Percentiles rank a stretch among this genome's conserved stretches.
Conservation (phyloP, 805 yeast species). For the Saccharomycopsis guyanensis region DNA sequence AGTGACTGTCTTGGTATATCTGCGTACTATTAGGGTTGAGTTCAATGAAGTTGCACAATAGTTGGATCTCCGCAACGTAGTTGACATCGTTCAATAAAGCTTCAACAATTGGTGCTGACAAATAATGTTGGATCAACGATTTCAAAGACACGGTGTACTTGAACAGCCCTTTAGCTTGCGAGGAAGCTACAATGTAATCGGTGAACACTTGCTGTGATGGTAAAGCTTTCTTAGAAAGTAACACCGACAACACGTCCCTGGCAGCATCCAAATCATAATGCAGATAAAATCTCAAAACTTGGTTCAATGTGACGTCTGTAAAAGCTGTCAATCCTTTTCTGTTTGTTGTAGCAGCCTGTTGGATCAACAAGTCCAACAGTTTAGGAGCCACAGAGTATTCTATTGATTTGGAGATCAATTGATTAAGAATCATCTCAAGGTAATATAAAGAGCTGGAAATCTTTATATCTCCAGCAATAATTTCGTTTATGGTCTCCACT, state of each 20-base stretch:
- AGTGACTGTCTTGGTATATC: conserved; percentile 1
- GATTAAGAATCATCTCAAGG: not conserved
- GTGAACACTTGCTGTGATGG: not conserved
- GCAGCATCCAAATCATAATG: not conserved
- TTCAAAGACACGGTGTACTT: not conserved
- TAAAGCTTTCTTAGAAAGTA: not conserved
- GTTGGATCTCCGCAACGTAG: conserved; percentile 4
- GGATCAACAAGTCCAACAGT: not conserved
- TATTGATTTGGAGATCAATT: not conserved
- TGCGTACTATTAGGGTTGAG: not conserved
- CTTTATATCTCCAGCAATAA: not conserved
- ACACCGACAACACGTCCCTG: not conserved
- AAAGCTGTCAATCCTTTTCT: not conserved
- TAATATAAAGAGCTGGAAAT: not conserved
- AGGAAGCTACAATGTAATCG: not conserved
- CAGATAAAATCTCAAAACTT: not conserved
- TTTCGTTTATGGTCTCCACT: not conserved
- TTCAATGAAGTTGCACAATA: conserved; percentile 8
- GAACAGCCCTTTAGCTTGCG: not conserved
- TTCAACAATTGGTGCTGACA: not conserved
- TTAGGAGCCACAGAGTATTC: not conserved
- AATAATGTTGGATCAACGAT: not conserved
- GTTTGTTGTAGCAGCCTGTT: not conserved
- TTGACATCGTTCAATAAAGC: not conserved
- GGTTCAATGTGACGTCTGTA: not conserved